Percentiles rank a stretch among this genome's conserved stretches.
phyloP scores from a whole-genome alignment of 352 stramenopile species.

The Globisporangium solare region DNA sequence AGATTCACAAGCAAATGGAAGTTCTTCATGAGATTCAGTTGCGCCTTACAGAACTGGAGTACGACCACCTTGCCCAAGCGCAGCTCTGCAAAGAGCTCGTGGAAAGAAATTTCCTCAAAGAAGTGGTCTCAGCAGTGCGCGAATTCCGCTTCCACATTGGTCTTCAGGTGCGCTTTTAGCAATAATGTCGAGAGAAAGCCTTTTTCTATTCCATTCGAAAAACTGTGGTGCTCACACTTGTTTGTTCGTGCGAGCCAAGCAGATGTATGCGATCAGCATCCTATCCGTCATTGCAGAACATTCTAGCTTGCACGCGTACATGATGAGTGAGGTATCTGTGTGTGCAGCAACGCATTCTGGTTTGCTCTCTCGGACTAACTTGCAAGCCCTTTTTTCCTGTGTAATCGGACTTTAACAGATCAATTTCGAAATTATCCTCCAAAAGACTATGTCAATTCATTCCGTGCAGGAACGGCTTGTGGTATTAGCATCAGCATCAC shows the following conservation, averaged over 20 bases:
- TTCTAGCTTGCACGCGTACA: conserved; percentile 49
- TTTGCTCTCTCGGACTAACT: neutral
- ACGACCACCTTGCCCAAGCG: conserved; percentile 18
- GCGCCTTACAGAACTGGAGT: conserved; percentile 24
- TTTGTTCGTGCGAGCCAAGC: neutral
- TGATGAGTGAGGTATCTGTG: conserved; percentile 42
- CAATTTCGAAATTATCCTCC: conserved; percentile 33
- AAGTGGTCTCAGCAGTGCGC: conserved; percentile 38
- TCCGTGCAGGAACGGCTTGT: conserved; percentile 37
- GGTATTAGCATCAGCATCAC: conserved; percentile 29
- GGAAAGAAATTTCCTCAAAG: conserved; percentile 30
- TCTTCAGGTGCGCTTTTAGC: conserved; percentile 30
- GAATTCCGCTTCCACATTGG: conserved; percentile 61
- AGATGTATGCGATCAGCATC: conserved; percentile 40
- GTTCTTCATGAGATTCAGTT: conserved; percentile 29
- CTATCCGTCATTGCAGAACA: conserved; percentile 38
- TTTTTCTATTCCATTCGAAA: too few species aligned
- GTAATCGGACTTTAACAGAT: conserved; percentile 8
- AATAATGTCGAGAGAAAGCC: neutral
- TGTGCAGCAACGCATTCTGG: neutral
- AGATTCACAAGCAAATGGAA: conserved; percentile 32
- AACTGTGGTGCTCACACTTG: neutral
- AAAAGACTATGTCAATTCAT: conserved; percentile 46
- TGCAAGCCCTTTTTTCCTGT: neutral
- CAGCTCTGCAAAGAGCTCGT: conserved; percentile 36